These are phyloP conservation scores for Carex myosuroides DNA, from an alignment of 176 grass and related monocot species.

Conservation along the genomic window DNA sequence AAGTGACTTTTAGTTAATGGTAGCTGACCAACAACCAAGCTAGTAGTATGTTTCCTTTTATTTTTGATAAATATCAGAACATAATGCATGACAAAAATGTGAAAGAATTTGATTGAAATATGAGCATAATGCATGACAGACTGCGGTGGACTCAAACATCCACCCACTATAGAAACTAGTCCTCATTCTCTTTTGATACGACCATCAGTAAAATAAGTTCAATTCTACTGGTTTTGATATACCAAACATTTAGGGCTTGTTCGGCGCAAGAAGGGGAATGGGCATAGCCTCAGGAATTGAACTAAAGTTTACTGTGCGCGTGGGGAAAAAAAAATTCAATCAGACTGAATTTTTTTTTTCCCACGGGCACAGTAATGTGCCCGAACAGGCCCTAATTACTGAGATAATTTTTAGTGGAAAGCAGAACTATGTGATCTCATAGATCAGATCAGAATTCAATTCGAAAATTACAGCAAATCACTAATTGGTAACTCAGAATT, in stretches of 20 bases:
- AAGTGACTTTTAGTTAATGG: conserved; percentile 6
- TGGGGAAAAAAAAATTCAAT: too few relatives aligned
- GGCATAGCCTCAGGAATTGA: too few relatives aligned
- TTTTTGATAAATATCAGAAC: background rate
- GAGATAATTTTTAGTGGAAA: background rate
- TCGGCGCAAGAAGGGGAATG: too few relatives aligned
- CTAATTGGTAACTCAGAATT: background rate
- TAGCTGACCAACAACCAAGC: background rate
- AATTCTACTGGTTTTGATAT: background rate
- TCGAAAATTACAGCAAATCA: background rate
- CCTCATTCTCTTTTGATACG: background rate
- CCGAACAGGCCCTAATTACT: background rate
- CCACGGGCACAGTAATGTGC: too few relatives aligned
- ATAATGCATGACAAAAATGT: background rate
- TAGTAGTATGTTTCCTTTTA: background rate
- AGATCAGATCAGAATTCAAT: conserved; percentile 18
- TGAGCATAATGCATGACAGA: background rate
- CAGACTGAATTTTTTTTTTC: too few relatives aligned
- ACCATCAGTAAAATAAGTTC: background rate
- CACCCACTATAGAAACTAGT: background rate
- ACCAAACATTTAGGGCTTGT: background rate
- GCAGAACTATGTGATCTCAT: background rate
- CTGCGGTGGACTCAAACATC: background rate
- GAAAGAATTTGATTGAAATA: background rate
- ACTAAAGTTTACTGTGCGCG: too few relatives aligned